These are phyloP conservation scores for Aspergillus diversus DNA, from an alignment of 495 filamentous ascomycete species.

Conservation along the genomic window DNA sequence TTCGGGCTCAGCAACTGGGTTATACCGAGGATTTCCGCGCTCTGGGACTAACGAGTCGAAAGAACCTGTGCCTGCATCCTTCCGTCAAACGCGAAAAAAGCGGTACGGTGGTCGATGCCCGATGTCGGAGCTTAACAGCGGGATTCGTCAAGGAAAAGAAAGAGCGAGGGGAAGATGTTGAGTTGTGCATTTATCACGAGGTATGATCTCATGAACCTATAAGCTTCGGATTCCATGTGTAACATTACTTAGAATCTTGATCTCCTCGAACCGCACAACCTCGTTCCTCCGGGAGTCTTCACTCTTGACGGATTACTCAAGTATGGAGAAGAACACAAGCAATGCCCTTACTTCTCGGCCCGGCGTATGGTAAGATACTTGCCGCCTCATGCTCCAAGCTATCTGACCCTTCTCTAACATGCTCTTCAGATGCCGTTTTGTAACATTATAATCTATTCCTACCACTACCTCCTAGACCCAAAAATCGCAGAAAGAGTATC, in stretches of 20 bases:
- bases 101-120: slow-evolving; percentile 87
- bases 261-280: slow-evolving; percentile 88
- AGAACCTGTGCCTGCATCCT: slow-evolving; percentile 96
- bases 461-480: slow-evolving; percentile 96
- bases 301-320: slow-evolving; percentile 85
- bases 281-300: slow-evolving; percentile 92
- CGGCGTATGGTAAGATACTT: slow-evolving; percentile 80
- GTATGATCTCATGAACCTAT: slow-evolving; percentile 45
- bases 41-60: slow-evolving; percentile 90
- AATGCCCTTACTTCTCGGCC: slow-evolving; percentile 96
- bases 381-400: neutral
- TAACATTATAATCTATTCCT: slow-evolving; percentile 99
- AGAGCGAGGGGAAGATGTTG: slow-evolving; percentile 89
- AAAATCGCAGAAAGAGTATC: slow-evolving; percentile 98
- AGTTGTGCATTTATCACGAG: slow-evolving; percentile 94
- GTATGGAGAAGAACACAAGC: slow-evolving; percentile 93
- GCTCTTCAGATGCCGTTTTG: slow-evolving; percentile 84
- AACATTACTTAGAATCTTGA: slow-evolving; percentile 73
- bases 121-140: slow-evolving; percentile 92
- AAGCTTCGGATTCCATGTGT: slow-evolving; percentile 20
- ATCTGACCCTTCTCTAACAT: slow-evolving; percentile 16
- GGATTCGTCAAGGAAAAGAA: slow-evolving; percentile 98
- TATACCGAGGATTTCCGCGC: slow-evolving; percentile 90
- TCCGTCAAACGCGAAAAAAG: slow-evolving; percentile 95
- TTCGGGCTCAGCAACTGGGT: slow-evolving; percentile 82